These are phyloP conservation scores for Physaria fendleri DNA, from an alignment of 345 rosid species.

Conservation along the genomic window DNA sequence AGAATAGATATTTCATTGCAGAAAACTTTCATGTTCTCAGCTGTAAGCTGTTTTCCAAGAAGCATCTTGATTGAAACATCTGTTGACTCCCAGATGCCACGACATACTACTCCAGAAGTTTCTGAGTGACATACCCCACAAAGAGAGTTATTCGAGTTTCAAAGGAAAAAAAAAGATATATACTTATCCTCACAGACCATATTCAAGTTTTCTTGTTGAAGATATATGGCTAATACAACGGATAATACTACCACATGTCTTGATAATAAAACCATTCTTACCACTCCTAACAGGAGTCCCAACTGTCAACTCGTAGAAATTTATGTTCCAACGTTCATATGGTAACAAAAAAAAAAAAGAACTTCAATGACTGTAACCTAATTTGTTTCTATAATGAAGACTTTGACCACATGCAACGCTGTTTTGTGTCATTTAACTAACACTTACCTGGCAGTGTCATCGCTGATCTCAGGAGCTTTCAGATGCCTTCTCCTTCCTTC, in stretches of 20 bases:
- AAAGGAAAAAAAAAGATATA: neutral
- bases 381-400: neutral
- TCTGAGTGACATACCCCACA: constrained; percentile 35
- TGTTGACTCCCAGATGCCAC: constrained; percentile 81
- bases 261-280: constrained; percentile 24
- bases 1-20: constrained; percentile 85
- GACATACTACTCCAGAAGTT: constrained; percentile 68
- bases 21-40: constrained; percentile 72
- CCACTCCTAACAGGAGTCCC: constrained; percentile 78
- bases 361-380: neutral
- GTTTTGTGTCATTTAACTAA: constrained; percentile 20
- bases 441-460: constrained; percentile 57
- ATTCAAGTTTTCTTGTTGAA: neutral
- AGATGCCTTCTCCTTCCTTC: constrained; percentile 65
- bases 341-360: constrained; percentile 35
- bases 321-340: constrained; percentile 67
- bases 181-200: neutral
- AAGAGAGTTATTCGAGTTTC: neutral
- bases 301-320: constrained; percentile 62
- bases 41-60: constrained; percentile 60
- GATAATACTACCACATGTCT: neutral
- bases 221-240: neutral
- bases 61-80: constrained; percentile 86
- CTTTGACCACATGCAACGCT: neutral
- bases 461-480: constrained; percentile 64